These are phyloP conservation scores for Trypethelium eluteriae DNA, from an alignment of 495 filamentous ascomycete species.

Conservation along the genomic window DNA sequence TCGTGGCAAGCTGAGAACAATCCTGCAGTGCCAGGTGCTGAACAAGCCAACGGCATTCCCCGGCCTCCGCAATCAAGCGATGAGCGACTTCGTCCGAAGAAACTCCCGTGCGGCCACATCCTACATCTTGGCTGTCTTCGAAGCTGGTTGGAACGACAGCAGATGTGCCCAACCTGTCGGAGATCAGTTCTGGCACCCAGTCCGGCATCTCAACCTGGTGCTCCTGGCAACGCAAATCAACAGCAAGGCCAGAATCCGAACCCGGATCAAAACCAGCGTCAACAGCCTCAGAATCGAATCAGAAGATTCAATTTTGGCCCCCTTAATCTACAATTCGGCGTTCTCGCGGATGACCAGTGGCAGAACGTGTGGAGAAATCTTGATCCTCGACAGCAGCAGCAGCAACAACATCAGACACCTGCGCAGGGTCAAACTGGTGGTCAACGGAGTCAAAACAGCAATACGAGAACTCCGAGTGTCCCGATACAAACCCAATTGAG, in stretches of 20 bases:
- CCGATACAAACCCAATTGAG: constrained; percentile 50
- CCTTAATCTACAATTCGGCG: constrained; percentile 52
- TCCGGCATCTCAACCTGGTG: neutral
- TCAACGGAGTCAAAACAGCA: constrained; percentile 14
- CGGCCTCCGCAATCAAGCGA: constrained; percentile 44
- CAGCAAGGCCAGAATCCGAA: constrained; percentile 15
- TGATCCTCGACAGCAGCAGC: constrained; percentile 35
- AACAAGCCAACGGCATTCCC: constrained; percentile 20
- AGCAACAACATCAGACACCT: constrained; percentile 12
- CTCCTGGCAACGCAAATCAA: neutral
- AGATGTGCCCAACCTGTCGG: constrained; percentile 92
- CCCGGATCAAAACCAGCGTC: constrained; percentile 23
- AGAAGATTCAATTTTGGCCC: constrained; percentile 50
- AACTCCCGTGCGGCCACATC: constrained; percentile 92
- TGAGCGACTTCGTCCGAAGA: constrained; percentile 83
- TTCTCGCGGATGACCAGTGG: constrained; percentile 25
- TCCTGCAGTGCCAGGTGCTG: constrained; percentile 31
- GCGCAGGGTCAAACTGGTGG: constrained; percentile 13
- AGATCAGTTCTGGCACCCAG: constrained; percentile 56
- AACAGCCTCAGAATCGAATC: constrained; percentile 33
- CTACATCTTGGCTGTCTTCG: constrained; percentile 88
- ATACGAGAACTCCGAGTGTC: constrained; percentile 11
- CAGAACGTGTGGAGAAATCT: constrained; percentile 37
- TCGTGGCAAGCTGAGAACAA: constrained; percentile 45
- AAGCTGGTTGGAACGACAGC: constrained; percentile 97